phyloP scores from a whole-genome alignment of 176 grass and related monocot species.

The Oryza longistaminata region DNA sequence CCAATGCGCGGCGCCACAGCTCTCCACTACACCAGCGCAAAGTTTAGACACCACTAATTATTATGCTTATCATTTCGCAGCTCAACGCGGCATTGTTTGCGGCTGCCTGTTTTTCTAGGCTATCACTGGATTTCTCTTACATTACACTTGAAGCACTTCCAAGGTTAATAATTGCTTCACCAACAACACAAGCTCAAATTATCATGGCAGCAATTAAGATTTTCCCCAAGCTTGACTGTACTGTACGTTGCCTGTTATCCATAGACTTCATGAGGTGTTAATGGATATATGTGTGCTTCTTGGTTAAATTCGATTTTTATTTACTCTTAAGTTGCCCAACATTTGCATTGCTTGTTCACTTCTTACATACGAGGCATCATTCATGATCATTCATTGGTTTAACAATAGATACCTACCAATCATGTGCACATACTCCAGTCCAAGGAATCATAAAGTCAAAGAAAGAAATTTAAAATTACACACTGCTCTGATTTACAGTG shows the following conservation, averaged over 20 bases:
- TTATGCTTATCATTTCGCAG: conserved; percentile 41
- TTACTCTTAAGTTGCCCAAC: conserved; percentile 1
- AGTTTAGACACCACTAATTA: no score
- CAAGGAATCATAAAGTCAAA: neutral
- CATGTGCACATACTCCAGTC: neutral
- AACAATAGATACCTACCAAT: neutral
- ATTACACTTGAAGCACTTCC: conserved; percentile 58
- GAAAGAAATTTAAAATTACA: neutral
- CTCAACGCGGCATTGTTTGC: conserved; percentile 77
- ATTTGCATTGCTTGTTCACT: neutral
- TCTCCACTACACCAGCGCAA: no score
- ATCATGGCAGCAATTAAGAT: conserved; percentile 54
- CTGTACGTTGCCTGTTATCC: conserved; percentile 62
- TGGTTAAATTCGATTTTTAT: neutral
- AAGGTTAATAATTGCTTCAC: conserved; percentile 55
- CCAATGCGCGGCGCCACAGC: conserved; percentile 32
- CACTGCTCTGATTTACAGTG: neutral
- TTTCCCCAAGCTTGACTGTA: conserved; percentile 71
- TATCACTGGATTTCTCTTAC: conserved; percentile 73
- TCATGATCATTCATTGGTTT: neutral
- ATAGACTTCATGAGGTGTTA: conserved; percentile 75
- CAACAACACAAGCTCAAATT: conserved; percentile 42
- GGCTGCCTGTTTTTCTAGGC: conserved; percentile 58
- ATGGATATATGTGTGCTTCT: conserved; percentile 25
- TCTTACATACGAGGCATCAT: neutral